Conservation (phyloP, 2,329 filamentous ascomycete species). For the Fusarium pseudoanthophilum region DNA sequence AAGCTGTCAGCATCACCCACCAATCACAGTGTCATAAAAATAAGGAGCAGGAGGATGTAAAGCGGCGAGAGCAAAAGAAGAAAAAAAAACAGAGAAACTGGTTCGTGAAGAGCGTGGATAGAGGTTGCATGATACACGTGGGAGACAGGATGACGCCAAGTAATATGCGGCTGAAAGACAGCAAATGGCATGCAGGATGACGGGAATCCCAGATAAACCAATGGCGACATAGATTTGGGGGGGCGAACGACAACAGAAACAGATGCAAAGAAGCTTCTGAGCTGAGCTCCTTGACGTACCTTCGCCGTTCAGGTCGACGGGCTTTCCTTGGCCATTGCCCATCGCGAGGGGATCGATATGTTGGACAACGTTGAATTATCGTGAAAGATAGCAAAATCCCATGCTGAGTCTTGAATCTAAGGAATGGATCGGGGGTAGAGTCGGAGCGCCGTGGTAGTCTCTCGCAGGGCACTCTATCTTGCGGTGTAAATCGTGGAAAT, state of each 20-base stretch:
- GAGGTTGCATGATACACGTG: slow-evolving; percentile 41
- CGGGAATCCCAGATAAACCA: slow-evolving; percentile 10
- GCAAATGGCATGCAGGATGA: slow-evolving; percentile 16
- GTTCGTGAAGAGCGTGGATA: slow-evolving; percentile 6
- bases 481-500: neutral
- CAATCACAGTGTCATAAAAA: neutral
- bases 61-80: neutral
- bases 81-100: neutral
- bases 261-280: neutral
- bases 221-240: slow-evolving; percentile 10
- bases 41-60: neutral
- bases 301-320: slow-evolving; percentile 91
- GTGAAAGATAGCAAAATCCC: slow-evolving; percentile 44
- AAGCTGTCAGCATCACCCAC: slow-evolving; percentile 12
- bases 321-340: slow-evolving; percentile 96
- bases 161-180: slow-evolving; percentile 30
- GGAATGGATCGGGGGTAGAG: slow-evolving; percentile 39
- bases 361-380: slow-evolving; percentile 46
- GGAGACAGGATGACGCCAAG: slow-evolving; percentile 37
- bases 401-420: slow-evolving; percentile 43
- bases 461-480: slow-evolving; percentile 35
- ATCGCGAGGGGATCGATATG: slow-evolving; percentile 60
- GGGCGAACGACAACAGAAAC: neutral
- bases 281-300: slow-evolving; percentile 61
- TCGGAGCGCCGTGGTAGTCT: slow-evolving; percentile 40